phyloP scores from a whole-genome alignment of 2,329 filamentous ascomycete genomes.

The Exophiala aquamarina region DNA sequence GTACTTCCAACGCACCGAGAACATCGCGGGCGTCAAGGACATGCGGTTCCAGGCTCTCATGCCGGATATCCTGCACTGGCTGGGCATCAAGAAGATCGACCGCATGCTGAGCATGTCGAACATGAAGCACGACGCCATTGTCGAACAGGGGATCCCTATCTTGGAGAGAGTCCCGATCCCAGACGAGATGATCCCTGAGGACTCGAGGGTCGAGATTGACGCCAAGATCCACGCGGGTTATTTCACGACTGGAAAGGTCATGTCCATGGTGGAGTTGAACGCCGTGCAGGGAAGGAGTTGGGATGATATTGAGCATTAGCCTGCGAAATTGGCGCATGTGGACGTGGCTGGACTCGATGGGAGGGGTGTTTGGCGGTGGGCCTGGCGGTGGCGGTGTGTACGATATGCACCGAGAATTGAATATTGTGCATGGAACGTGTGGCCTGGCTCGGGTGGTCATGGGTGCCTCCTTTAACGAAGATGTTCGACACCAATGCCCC shows the following conservation, averaged over 20 bases:
- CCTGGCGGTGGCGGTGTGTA: no score
- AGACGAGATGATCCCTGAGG: slow-evolving; percentile 88
- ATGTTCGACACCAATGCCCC: no score
- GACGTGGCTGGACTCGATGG: neutral
- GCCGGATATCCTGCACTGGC: slow-evolving; percentile 97
- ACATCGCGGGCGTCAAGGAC: slow-evolving; percentile 91
- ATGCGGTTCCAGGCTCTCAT: slow-evolving; percentile 99
- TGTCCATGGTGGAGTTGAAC: slow-evolving; percentile 81
- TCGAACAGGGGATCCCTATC: slow-evolving; percentile 64
- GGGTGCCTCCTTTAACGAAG: no score
- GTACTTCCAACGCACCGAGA: slow-evolving; percentile 97
- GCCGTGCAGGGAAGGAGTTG: slow-evolving; percentile 87
- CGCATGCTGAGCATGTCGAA: slow-evolving; percentile 99
- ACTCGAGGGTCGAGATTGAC: slow-evolving; percentile 97
- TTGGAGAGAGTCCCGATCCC: slow-evolving; percentile 88
- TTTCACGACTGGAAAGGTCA: slow-evolving; percentile 84
- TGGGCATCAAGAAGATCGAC: slow-evolving; percentile 98
- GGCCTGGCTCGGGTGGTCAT: no score
- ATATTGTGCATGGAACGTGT: no score
- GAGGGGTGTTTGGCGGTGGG: neutral
- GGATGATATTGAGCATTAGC: slow-evolving; percentile 25
- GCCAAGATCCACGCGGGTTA: slow-evolving; percentile 93
- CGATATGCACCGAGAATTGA: no score
- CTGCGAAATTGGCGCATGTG: neutral
- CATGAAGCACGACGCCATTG: slow-evolving; percentile 55